Conservation (phyloP, 2,329 filamentous ascomycete genomes). For the Aspergillus arachidicola region DNA sequence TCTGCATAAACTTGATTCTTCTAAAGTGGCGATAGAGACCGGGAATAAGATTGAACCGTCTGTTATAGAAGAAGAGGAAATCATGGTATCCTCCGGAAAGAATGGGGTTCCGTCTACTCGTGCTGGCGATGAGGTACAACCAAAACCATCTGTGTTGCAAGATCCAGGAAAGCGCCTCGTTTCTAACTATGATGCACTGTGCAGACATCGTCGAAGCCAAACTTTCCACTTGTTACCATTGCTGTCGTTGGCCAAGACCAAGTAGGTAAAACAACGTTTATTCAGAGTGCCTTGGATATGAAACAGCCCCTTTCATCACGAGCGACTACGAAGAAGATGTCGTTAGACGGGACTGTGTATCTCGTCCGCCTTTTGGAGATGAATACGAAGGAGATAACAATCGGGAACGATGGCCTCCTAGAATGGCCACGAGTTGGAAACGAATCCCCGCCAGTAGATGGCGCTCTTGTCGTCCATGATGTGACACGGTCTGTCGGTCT, state of each 20-base stretch:
- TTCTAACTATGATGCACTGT: constrained; percentile 14
- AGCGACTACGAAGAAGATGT: constrained; percentile 56
- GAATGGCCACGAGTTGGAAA: constrained; percentile 57
- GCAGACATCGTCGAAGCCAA: constrained; percentile 30
- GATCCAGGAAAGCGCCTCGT: constrained; percentile 2
- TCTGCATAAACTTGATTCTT: constrained; percentile 29
- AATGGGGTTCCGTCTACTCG: constrained; percentile 19
- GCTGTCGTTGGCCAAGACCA: constrained; percentile 57
- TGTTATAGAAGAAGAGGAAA: constrained; percentile 36
- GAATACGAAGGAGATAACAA: constrained; percentile 53
- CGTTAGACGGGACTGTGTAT: constrained; percentile 58
- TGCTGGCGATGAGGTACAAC: constrained; percentile 32
- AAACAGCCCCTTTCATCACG: constrained; percentile 45
- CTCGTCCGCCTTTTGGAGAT: constrained; percentile 62
- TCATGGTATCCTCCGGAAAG: constrained; percentile 12
- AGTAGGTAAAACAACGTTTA: constrained; percentile 63
- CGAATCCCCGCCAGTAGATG: constrained; percentile 76
- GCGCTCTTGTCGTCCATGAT: constrained; percentile 84
- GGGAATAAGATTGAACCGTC: constrained; percentile 25
- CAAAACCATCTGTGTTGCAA: not conserved
- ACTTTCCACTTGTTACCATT: constrained; percentile 59
- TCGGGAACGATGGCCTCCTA: constrained; percentile 51
- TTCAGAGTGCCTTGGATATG: constrained; percentile 59
- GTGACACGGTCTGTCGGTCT: constrained; percentile 77
- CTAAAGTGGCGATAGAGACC: constrained; percentile 22